Base-by-base conservation (phyloP, 75 land plant genomes). In the Pinus albicaulis region DNA sequence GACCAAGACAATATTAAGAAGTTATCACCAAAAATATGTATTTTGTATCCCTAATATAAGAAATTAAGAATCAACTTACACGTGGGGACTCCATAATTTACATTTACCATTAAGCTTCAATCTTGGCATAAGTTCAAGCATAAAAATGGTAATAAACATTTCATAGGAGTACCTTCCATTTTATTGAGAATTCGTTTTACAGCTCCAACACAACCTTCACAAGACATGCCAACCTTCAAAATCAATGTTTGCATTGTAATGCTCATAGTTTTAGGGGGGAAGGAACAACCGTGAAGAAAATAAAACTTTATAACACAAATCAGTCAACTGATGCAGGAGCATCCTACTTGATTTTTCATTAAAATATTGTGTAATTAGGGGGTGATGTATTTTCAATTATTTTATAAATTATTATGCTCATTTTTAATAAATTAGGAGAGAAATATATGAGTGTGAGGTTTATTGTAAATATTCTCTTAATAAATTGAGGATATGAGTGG, bases 201-300 rank as follows among this genome's bases (percentile, higher is more conserved):
- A 53, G 96, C 91, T 6, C 89, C 98, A 76, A 82, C 92, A 78
- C 98, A 95, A 59, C 98, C 98, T 82, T 89, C 73, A 68, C 98
- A 95, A 64, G 90, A 87, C 98, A 95, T 95, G 26, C 85, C 89
- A 81, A 95, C 98, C 77, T 82, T 93, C 73, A 95, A 88, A 31
- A 89, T 93, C 80, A 93, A 93, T 31, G 95, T 92, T 96, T 95
- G 90, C 83, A 87, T 68, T 68, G 52, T 22, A 68, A 34, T 19
- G 41, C 31, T 41, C 14, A 15, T n/a, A 38, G 19, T 4, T 68
- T 68, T 41, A 68, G 71, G 48, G 48, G 8, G 38, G 7, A 41
- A 10, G 14, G 71, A n/a, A 68, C 22, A 68, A 19, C 38, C 34
- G 38, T 41, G 3, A 41, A 38, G 41, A 68, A 3, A 38, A 6